Base-by-base conservation (phyloP, 768 basidiomycete species). In the Boletus subparvulus region DNA sequence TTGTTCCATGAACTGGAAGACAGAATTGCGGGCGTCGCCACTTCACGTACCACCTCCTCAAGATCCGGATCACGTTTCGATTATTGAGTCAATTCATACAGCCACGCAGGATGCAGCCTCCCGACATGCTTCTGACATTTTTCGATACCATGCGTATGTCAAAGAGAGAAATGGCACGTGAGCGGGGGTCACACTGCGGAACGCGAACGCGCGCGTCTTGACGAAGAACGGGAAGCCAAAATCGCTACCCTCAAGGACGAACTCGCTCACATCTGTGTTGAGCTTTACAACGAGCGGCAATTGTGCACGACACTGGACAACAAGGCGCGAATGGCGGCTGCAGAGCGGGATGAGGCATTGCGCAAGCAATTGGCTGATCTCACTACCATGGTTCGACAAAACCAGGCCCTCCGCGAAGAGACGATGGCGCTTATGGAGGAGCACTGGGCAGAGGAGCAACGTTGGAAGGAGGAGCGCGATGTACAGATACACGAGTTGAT, bases 371-470 rank as follows among this genome's bases (percentile, higher is more conserved):
- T 94, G 14, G 73, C 69, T 6, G 90, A 92, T 56, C 82, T 94
- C 60, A 86, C 90, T 1, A 86, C 86, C 59, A 67, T 90, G 51
- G 76, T 92, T 14, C 83, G 87, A 54, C 84, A 86, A 55, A 86
- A 90, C 54, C 76, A 81, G 2, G 80, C 84, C 35, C 77, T 80
- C 48, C 78, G 80, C 36, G 80, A 83, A 32, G 73, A 77, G 61
- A 88, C 90, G 75, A 85, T 77, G 55, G 77, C 78, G 13, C 54
- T 81, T 17, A 77, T 79, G 74, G 87, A 92, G 16, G 74, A 82
- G 40, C 80, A 85, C 35, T 89, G 81, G 77, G 76, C 74, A 8
- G 83, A 84, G 59, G 90, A 91, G 69, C 72, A 80, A 63, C 72
- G 63, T 13, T 75, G 88, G 52, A 78, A 86, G 40, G 71, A 75